Evolutionary conservation across 352 stramenopile species (phyloP).

Genomic region (Globisporangium emineosum): DNA sequence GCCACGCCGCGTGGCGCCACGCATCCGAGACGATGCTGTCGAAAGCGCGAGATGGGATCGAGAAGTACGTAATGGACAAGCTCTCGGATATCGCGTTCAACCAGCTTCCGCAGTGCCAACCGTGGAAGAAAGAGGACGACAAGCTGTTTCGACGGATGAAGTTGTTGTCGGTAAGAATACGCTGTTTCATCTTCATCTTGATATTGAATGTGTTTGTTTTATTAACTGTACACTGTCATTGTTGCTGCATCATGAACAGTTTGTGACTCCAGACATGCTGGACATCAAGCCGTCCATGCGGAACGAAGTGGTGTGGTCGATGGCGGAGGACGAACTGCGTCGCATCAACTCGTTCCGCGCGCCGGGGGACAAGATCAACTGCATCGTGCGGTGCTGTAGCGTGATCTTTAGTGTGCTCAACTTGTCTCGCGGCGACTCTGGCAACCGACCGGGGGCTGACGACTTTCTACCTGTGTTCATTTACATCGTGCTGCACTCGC

Average conservation of each 20-base stretch:
- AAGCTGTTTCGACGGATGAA: constrained; percentile 75
- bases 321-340: constrained; percentile 86
- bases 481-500: constrained; percentile 89
- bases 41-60: constrained; percentile 79
- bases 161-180: constrained; percentile 54
- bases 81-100: constrained; percentile 78
- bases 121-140: constrained; percentile 77
- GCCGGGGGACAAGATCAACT: constrained; percentile 90
- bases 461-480: constrained; percentile 93
- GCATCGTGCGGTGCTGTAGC: constrained; percentile 83
- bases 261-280: constrained; percentile 85
- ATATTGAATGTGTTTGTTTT: background rate
- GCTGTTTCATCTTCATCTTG: background rate
- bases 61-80: constrained; percentile 93
- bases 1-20: constrained; percentile 65
- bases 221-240: background rate
- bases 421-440: constrained; percentile 63
- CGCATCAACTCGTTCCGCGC: constrained; percentile 86
- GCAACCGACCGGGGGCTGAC: constrained; percentile 72
- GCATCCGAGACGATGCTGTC: constrained; percentile 53
- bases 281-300: constrained; percentile 89
- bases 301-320: constrained; percentile 88
- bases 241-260: constrained; percentile 24
- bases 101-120: constrained; percentile 53
- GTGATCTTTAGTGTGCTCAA: constrained; percentile 91